Evolutionary conservation across 345 rosid genomes (phyloP), one percentile per base, ranked within the genome.

Genomic region (Raphanus sativus): DNA sequence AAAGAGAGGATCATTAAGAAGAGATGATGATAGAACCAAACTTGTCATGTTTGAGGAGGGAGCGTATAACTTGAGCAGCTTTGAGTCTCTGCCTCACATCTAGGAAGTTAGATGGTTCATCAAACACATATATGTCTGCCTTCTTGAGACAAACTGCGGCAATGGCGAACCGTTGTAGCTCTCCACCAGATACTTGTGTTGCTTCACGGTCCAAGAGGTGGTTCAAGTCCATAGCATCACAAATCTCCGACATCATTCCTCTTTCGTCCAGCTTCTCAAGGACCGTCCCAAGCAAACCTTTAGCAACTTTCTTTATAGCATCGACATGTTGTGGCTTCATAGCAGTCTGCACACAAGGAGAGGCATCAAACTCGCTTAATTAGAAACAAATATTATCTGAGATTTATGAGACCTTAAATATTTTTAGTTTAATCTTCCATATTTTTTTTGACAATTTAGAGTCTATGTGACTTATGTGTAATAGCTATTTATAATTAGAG

Each of bases 131-230:
- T 50, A 50, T 50, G 2, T 50, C 55, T 50, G 55, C 55, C 55
- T 50, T 50, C 55, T 50, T 50, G 21, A 50, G 55, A 6, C 55
- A 50, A 1, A 50, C 55, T n/a, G 55, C 55, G 5, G 55, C 55
- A 50, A 50, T 50, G 1, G 55, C 55, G n/a, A 50, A 50, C 1
- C 55, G 55, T 50, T 50, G 55, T n/a, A 50, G 55, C 55, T 50
- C 55, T 50, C 55, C 55, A 50, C 55, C 55, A 50, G 55, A 50
- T 2, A 50, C 8, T n/a, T 50, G 55, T 5, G 55, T n/a, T 50
- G 55, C 55, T 50, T 50, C 55, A 50, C 55, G 55, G 55, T 50
- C 55, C 55, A 50, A 50, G 55, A 50, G 55, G 55, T 50, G 55
- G 55, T 50, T 50, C 55, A 50, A 50, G 55, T 50, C 55, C 55